Evolutionary conservation across 2,329 filamentous ascomycete genomes (phyloP), one percentile per base, ranked within the genome.

Genomic region (Fulvia fulva): DNA sequence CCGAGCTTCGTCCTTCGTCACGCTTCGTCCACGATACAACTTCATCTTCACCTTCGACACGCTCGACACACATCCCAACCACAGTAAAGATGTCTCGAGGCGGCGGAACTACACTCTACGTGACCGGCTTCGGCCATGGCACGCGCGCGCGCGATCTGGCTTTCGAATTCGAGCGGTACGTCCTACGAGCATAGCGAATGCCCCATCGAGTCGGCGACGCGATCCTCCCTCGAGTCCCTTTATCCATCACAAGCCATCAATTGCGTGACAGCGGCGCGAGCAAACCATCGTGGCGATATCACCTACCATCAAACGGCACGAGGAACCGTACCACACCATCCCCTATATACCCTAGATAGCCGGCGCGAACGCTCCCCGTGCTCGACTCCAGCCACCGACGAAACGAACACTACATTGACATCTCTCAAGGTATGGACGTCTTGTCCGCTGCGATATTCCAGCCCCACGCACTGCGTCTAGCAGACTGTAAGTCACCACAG

Each of bases 141-240:
- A 97, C 93, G 77, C 91, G 94, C 83, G 91, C 94, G 77, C 91
- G 94, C 86, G 92, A 99, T 83, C 90, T 97, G 77, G 91, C 93
- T 82, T 97, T 96, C 89, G 93, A 97, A 84, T 97, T 97, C 89
- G 93, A 97, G 92, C 91, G 93, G 91, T 97, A 96, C 86, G 92
- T 96, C 83, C 82, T 32, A 37, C 43, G 43, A 26, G 32, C 30
- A 46, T 44, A 51, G 45, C 55, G 50, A 54, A 51, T 45, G n/a
- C 45, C 46, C 57, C 45, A 32, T 47, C 58, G 45, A 53, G 32
- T 45, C 44, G 34, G 45, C 49, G 28, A 23, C 45, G 37, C 52
- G 45, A 51, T 46, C 57, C 45, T 41, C 37, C 51, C 28, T 47
- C 58, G 45, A 59, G n/a, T 54, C 30, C 50, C 50, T 25, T 46